Conservation (phyloP, 2,329 filamentous ascomycete genomes). For the Beauveria rudraprayagi region DNA sequence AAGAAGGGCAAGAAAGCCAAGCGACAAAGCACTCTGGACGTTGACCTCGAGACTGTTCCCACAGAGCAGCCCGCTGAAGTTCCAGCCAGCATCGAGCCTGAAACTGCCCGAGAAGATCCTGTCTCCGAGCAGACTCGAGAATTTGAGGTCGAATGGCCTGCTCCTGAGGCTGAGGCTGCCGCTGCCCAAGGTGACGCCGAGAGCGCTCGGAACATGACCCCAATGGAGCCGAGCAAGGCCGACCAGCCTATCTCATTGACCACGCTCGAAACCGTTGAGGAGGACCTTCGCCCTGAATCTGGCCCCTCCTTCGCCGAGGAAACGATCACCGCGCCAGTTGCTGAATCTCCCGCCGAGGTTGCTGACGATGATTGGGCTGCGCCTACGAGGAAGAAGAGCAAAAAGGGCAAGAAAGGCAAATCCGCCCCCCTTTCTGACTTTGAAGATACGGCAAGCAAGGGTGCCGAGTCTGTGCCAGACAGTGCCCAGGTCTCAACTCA, state of each 20-base stretch:
- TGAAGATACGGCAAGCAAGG: neutral
- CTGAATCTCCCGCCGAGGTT: neutral
- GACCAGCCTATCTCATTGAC: neutral
- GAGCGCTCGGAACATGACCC: constrained; percentile 12
- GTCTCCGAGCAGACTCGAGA: neutral
- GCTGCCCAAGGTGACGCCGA: constrained; percentile 19
- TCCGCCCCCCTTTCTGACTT: neutral
- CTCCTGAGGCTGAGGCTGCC: neutral
- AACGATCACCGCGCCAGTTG: neutral
- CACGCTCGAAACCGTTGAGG: neutral
- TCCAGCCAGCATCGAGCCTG: neutral
- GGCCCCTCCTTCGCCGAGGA: neutral
- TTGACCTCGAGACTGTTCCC: neutral
- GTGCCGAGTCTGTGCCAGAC: neutral
- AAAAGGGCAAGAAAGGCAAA: constrained; percentile 25
- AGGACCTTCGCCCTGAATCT: neutral
- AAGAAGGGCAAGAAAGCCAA: constrained; percentile 33
- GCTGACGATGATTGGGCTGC: constrained; percentile 13
- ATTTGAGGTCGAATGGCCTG: neutral
- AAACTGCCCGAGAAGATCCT: neutral
- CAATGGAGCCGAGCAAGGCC: constrained; percentile 28
- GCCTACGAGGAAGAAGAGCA: constrained; percentile 26
- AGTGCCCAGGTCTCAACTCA: neutral
- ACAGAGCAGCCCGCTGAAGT: neutral
- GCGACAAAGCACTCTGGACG: neutral